Conservation (phyloP, 2,329 filamentous ascomycete genomes). For the Dactylellina sp. region DNA sequence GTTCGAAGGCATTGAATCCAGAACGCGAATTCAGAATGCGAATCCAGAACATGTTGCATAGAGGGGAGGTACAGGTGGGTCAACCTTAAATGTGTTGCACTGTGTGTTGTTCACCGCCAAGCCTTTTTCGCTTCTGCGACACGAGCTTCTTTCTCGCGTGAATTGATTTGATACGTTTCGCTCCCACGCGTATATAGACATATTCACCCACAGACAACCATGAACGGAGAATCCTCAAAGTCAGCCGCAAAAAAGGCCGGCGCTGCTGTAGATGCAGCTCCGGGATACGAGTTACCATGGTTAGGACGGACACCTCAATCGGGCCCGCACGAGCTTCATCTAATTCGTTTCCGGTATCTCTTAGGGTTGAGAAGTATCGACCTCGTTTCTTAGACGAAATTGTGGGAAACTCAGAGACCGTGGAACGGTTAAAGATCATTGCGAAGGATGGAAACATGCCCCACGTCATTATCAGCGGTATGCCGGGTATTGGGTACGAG, state of each 20-base stretch:
- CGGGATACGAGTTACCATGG: slow-evolving; percentile 81
- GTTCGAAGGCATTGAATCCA: no score
- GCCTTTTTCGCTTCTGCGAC: slow-evolving; percentile 36
- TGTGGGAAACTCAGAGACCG: slow-evolving; percentile 96
- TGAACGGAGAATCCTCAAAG: slow-evolving; percentile 59
- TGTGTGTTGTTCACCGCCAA: slow-evolving; percentile 35
- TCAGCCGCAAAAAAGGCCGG: slow-evolving; percentile 46
- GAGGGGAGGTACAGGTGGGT: neutral
- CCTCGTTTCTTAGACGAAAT: slow-evolving; percentile 95
- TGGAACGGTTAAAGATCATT: slow-evolving; percentile 97
- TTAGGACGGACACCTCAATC: slow-evolving; percentile 62
- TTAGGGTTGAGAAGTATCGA: slow-evolving; percentile 97
- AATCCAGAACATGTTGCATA: no score
- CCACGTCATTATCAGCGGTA: slow-evolving; percentile 98
- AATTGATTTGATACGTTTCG: slow-evolving; percentile 12
- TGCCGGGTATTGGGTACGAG: slow-evolving; percentile 85
- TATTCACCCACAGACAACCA: slow-evolving; percentile 24
- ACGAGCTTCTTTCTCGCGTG: slow-evolving; percentile 50
- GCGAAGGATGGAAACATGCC: slow-evolving; percentile 99
- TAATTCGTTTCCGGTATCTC: slow-evolving; percentile 58
- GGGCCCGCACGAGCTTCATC: slow-evolving; percentile 3
- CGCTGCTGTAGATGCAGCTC: slow-evolving; percentile 45
- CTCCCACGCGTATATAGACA: slow-evolving; percentile 15
- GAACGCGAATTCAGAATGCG: no score
- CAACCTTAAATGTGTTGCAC: slow-evolving; percentile 27